Percentiles rank a stretch among this genome's conserved stretches.
phyloP scores from a whole-genome alignment of 345 rosid species.

The Kandelia obovata region DNA sequence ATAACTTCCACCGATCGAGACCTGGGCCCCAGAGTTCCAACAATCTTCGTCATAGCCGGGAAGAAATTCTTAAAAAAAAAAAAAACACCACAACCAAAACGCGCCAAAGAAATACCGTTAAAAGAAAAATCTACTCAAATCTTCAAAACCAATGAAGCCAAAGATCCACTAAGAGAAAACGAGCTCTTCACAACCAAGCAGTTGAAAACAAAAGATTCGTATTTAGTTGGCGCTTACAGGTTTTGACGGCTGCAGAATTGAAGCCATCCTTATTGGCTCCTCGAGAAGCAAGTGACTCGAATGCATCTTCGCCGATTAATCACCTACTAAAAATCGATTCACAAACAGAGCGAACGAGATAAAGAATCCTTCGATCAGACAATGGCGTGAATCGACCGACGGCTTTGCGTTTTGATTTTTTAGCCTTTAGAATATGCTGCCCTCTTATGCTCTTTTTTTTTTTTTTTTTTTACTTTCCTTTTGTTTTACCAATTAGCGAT shows the following conservation, averaged over 20 bases:
- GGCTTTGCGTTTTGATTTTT: too few species aligned
- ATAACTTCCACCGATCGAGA: slow-evolving; percentile 31
- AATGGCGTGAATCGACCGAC: neutral
- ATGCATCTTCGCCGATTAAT: slow-evolving; percentile 58
- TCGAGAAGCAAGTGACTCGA: slow-evolving; percentile 90
- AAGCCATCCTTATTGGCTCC: slow-evolving; percentile 99
- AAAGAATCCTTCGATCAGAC: neutral
- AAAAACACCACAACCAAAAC: neutral
- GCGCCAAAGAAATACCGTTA: neutral
- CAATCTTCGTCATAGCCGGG: slow-evolving; percentile 37
- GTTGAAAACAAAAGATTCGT: too few species aligned
- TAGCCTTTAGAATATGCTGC: too few species aligned
- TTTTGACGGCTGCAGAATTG: slow-evolving; percentile 93
- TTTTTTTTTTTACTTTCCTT: too few species aligned
- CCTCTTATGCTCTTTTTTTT: too few species aligned
- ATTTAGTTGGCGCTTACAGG: slow-evolving; percentile 41
- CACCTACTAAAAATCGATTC: neutral
- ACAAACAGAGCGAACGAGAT: neutral
- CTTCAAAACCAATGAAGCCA: neutral
- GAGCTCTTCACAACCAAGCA: too few species aligned
- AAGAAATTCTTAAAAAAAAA: slow-evolving; percentile 23
- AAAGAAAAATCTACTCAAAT: neutral
- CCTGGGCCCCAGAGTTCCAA: slow-evolving; percentile 32
- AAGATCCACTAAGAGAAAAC: slow-evolving; percentile 4
- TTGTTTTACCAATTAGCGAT: too few species aligned